These are phyloP conservation scores for Fusarium ramigenum DNA, from an alignment of 2,329 filamentous ascomycete species.

Conservation along the genomic window DNA sequence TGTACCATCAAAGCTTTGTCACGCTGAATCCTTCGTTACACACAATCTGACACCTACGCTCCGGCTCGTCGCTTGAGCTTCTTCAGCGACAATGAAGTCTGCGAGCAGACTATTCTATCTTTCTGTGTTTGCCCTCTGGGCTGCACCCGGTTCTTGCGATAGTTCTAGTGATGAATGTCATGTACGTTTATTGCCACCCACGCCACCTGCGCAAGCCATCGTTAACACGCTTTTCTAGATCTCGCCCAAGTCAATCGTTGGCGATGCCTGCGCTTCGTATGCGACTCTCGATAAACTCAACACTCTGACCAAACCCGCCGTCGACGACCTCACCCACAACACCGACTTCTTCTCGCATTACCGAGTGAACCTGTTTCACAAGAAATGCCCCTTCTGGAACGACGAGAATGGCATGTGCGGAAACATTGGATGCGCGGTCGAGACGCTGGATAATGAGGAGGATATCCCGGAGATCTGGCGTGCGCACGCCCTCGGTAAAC, in stretches of 20 bases:
- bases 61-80: constrained; percentile 7
- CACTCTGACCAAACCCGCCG: constrained; percentile 74
- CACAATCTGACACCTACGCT: neutral
- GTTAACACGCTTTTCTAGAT: constrained; percentile 69
- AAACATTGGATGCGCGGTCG: constrained; percentile 95
- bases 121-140: constrained; percentile 65
- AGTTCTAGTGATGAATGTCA: constrained; percentile 60
- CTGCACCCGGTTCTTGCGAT: constrained; percentile 57
- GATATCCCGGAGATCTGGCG: constrained; percentile 94
- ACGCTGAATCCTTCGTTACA: constrained; percentile 6
- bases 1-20: neutral
- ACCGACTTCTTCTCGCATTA: constrained; percentile 99
- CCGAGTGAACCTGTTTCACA: constrained; percentile 92
- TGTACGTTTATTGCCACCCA: constrained; percentile 53
- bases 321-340: constrained; percentile 82
- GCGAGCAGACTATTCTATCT: constrained; percentile 65
- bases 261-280: constrained; percentile 94
- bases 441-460: constrained; percentile 93
- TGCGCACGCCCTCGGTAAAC: constrained; percentile 88
- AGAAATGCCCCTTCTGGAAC: constrained; percentile 94
- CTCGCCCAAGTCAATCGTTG: constrained; percentile 87
- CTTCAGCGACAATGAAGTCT: constrained; percentile 56
- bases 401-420: constrained; percentile 95
- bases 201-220: constrained; percentile 2
- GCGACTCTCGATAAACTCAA: constrained; percentile 89